Base-by-base conservation (phyloP, 2,329 filamentous ascomycete genomes). In the Cladorrhinum sp. region DNA sequence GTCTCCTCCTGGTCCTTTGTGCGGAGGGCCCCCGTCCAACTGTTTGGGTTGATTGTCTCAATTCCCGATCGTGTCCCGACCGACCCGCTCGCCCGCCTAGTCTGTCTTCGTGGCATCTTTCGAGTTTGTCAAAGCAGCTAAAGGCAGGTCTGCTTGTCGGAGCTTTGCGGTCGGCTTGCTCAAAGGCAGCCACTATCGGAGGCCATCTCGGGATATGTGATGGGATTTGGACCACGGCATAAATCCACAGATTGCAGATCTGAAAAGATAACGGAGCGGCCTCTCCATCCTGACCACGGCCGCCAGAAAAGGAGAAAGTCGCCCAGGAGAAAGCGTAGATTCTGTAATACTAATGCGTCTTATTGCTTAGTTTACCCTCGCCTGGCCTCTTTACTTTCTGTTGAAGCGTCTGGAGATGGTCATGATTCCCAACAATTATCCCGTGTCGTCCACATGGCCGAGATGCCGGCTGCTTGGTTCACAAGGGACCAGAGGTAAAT, bases 231-330 rank as follows among this genome's bases (percentile, higher is more conserved):
- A 24, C 23, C 29, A 22, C 61, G 32, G 64, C 62, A 65, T 65
- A 53, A 61, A 65, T 22, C 27, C 24, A 7, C 52, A 65, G 50
- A 64, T 64, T 64, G 57, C 22, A 23, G 41, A 45, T 45, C 41
- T 45, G 41, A 45, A 24, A 32, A 25, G 55, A 57, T 48, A 29
- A 38, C 36, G 23, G 59, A 56, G 38, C 55, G 58, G 50, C 36
- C 48, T 55, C 58, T 38, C 49, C 53, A 29, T 59, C 59, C 61
- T 57, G 48, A 38, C 53, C 38, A 32, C 56, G 41, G 50, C 38
- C 61, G 41, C 62, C 32, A 23, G 32, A 57, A 62, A 58, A 61
- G 58, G 56, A 50, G 54, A 56, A n/a, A 32, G 52, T 12, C 29
- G 45, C 29, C 18, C 27, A 22, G 45, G 8, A 22, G 10, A 22